Base-by-base conservation (phyloP, 257 asterid species). In the Nicotiana undulata region DNA sequence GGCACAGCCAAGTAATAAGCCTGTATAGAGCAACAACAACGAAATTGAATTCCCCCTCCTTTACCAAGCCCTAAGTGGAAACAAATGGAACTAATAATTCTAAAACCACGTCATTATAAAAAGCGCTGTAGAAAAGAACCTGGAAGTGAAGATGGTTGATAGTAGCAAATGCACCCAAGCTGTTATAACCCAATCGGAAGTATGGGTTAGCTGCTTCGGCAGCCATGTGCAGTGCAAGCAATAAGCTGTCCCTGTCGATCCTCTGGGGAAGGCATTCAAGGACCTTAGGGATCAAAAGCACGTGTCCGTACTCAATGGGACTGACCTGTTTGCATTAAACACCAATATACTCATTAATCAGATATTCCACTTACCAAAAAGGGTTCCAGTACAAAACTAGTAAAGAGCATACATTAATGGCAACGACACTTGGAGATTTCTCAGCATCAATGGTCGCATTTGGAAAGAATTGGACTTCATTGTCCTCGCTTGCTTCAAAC, bases 101-200 rank as follows among this genome's bases (percentile, higher is more conserved):
- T 11, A 63, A 63, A 61, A 67, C 29, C 11, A 67, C n/a, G 55
- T 49, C 16, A 70, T 11, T 17, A 82, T 12, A 29, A 68, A 5
- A 84, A 13, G 28, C 29, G 75, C 40, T 8, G 34, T 37, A 44
- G 53, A 46, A 9, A 49, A 9, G 15, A 29, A 88, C 89, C 89
- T 95, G 98, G 82, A 95, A 95, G 87, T 95, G 98, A 81, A 95
- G 99, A 86, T 93, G 99, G 68, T 95, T 95, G 87, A 95, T 93
- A 75, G 99, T 95, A 74, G 97, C 99, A 87, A 95, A 95, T 61
- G 99, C 99, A 60, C 99, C 99, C 90, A 95, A 83, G 90, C 99
- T 95, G 84, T 93, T 93, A 89, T 95, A 95, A 51, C 99, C 99
- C 92, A 95, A 76, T 4, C 99, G 95, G 86, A 92, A 95, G 87